These are phyloP conservation scores for Lachancea thermotolerans DNA, from an alignment of 805 yeast species.

Conservation along the genomic window DNA sequence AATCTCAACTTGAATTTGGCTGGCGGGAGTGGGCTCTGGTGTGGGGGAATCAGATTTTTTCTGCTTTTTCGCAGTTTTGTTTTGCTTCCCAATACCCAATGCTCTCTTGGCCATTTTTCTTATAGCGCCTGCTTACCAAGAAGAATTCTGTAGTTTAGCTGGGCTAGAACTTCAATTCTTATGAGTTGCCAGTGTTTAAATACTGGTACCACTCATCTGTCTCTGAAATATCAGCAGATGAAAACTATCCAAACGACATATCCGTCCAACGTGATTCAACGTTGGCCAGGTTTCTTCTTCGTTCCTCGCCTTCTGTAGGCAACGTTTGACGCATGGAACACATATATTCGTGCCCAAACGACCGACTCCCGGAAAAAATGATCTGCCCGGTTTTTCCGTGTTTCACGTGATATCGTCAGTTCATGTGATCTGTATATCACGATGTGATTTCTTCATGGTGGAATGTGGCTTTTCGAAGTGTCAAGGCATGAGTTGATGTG, in stretches of 20 bases:
- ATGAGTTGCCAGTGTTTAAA: neutral
- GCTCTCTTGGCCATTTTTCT: constrained; percentile 55
- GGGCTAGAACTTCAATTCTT: no score
- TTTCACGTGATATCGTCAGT: no score
- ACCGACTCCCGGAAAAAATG: no score
- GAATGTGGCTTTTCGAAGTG: no score
- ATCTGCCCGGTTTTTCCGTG: no score
- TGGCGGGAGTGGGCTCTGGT: constrained; percentile 21
- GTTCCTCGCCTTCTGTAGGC: neutral
- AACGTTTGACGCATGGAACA: neutral
- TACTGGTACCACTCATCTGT: neutral
- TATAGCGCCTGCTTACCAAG: neutral
- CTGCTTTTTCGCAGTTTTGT: constrained; percentile 36
- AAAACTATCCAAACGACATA: neutral
- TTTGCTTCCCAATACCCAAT: constrained; percentile 55
- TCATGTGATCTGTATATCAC: no score
- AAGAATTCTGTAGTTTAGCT: neutral
- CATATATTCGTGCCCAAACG: neutral
- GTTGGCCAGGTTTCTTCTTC: neutral
- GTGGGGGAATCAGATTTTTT: constrained; percentile 16
- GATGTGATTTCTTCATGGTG: no score
- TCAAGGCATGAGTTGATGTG: no score
- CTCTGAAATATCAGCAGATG: constrained; percentile 1
- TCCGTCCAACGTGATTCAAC: neutral
- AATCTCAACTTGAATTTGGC: constrained; percentile 57